A percentile compares a stretch with the other conserved stretches of the same genome.
phyloP scores from a whole-genome alignment of 345 rosid species.

The Noccaea bulbosa region DNA sequence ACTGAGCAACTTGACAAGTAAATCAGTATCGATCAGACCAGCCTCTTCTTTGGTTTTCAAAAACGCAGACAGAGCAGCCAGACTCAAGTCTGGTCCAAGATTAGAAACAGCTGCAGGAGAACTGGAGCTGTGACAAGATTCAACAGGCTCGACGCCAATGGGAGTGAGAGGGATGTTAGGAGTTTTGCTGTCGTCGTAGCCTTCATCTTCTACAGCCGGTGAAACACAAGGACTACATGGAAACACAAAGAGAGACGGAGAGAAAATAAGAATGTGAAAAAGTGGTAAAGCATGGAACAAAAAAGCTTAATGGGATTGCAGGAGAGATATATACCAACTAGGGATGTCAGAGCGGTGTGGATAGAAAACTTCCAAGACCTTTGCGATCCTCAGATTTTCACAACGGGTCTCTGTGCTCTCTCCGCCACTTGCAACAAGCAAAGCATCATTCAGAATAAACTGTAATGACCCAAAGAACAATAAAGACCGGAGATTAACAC shows the following conservation, averaged over 20 bases:
- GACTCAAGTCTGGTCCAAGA: conserved; percentile 37
- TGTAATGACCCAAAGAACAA: conserved; percentile 28
- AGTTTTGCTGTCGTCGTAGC: conserved; percentile 50
- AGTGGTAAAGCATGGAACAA: not conserved
- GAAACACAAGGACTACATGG: conserved; percentile 58
- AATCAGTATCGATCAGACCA: conserved; percentile 50
- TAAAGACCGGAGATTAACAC: not conserved
- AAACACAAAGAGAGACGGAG: not conserved
- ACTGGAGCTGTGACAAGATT: conserved; percentile 30
- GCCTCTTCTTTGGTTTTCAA: conserved; percentile 44
- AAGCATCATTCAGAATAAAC: conserved; percentile 42
- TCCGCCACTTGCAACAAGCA: conserved; percentile 58
- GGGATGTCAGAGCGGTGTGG: conserved; percentile 55
- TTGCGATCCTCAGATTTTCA: conserved; percentile 53
- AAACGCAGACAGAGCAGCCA: conserved; percentile 44
- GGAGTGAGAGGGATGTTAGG: conserved; percentile 53
- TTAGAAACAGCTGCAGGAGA: conserved; percentile 3
- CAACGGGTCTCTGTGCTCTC: conserved; percentile 52
- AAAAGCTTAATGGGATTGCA: not conserved
- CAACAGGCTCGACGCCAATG: conserved; percentile 47
- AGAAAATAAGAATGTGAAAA: not conserved
- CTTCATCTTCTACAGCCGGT: conserved; percentile 33
- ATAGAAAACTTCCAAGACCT: conserved; percentile 57
- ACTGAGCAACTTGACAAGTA: conserved; percentile 58
- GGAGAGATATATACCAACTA: conserved; percentile 35